These are phyloP conservation scores for Lactarius trivialis DNA, from an alignment of 768 basidiomycete species.

Conservation along the genomic window DNA sequence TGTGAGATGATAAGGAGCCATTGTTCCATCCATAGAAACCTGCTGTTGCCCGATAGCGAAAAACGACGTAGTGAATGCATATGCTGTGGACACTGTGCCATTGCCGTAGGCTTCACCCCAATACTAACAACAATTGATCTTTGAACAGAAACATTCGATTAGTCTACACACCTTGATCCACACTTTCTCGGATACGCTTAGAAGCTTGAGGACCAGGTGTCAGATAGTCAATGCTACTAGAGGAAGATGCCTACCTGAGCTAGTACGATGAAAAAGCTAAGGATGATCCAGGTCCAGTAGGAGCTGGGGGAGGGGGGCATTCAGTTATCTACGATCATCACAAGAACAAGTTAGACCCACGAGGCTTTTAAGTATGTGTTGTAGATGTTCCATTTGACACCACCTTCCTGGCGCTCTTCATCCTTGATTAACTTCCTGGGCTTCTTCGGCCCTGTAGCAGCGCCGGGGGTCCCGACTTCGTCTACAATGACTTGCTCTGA, in stretches of 20 bases:
- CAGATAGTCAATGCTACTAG: neutral
- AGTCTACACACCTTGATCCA: conserved; percentile 59
- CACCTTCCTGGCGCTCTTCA: conserved; percentile 73
- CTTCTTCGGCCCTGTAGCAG: conserved; percentile 42
- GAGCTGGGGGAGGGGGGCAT: conserved; percentile 36
- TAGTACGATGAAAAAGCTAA: conserved; percentile 42
- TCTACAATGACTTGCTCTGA: conserved; percentile 30
- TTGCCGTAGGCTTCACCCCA: conserved; percentile 63
- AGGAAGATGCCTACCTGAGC: conserved; percentile 26
- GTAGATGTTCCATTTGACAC: conserved; percentile 70
- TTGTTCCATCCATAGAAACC: conserved; percentile 22
- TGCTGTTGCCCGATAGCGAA: conserved; percentile 27
- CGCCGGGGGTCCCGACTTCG: conserved; percentile 25
- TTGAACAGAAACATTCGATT: neutral
- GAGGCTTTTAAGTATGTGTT: conserved; percentile 64
- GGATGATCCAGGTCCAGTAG: conserved; percentile 60
- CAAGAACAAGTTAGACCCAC: conserved; percentile 35
- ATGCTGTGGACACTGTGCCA: conserved; percentile 11
- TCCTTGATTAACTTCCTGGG: conserved; percentile 73
- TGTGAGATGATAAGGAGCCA: conserved; percentile 25
- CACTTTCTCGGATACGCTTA: conserved; percentile 54
- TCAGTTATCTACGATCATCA: neutral
- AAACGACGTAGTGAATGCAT: conserved; percentile 22
- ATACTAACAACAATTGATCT: neutral
- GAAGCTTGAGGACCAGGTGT: conserved; percentile 29